Evolutionary conservation across 495 filamentous ascomycete genomes (phyloP).

Genomic region (Parathielavia hyrcaniae): DNA sequence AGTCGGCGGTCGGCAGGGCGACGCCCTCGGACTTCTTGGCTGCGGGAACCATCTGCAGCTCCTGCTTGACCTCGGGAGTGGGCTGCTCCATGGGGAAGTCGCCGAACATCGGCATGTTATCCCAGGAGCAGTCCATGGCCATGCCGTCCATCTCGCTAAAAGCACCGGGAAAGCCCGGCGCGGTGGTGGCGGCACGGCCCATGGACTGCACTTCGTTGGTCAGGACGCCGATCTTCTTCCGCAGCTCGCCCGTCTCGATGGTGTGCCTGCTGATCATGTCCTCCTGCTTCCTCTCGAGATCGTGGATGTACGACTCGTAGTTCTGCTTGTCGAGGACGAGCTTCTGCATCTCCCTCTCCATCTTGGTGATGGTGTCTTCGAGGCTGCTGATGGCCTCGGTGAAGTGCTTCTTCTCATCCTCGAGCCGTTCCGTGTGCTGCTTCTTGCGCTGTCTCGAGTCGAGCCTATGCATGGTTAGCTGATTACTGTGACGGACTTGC

Average conservation of each 20-base stretch:
- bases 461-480: slow-evolving; percentile 55
- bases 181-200: slow-evolving; percentile 59
- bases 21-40: slow-evolving; percentile 49
- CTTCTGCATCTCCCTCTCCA: slow-evolving; percentile 61
- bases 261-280: slow-evolving; percentile 85
- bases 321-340: slow-evolving; percentile 62
- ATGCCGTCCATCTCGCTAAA: slow-evolving; percentile 78
- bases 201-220: slow-evolving; percentile 77
- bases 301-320: slow-evolving; percentile 67
- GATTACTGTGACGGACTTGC: not conserved
- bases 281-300: slow-evolving; percentile 79
- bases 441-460: slow-evolving; percentile 98
- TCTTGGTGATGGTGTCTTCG: slow-evolving; percentile 68
- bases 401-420: slow-evolving; percentile 93
- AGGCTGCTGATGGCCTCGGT: slow-evolving; percentile 65
- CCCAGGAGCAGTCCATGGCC: slow-evolving; percentile 74
- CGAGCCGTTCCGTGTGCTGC: slow-evolving; percentile 92
- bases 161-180: slow-evolving; percentile 57
- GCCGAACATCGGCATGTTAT: slow-evolving; percentile 69
- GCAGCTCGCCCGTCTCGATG: slow-evolving; percentile 86
- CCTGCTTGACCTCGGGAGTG: slow-evolving; percentile 48
- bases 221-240: slow-evolving; percentile 89
- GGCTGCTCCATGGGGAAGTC: slow-evolving; percentile 47
- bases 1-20: slow-evolving; percentile 40
- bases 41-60: slow-evolving; percentile 47